A percentile compares a stretch with the other conserved stretches of the same genome.
phyloP scores from a whole-genome alignment of 2,329 filamentous ascomycete species.

The Cercospora beticola region DNA sequence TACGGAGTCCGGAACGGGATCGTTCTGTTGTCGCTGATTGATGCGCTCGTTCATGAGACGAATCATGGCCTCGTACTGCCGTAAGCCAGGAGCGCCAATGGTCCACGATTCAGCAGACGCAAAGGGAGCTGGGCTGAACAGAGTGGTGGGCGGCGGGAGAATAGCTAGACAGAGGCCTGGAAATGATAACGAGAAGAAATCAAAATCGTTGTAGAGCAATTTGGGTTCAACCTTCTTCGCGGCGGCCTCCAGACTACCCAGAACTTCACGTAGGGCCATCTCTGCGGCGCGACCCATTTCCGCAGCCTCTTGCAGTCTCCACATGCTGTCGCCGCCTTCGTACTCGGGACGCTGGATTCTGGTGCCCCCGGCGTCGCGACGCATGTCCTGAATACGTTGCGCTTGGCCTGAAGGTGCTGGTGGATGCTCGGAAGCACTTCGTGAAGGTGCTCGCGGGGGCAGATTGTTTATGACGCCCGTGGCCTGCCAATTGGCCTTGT shows the following conservation, averaged over 20 bases:
- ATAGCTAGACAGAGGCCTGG: conserved; percentile 80
- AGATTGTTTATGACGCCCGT: conserved; percentile 78
- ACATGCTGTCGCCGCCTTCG: conserved; percentile 60
- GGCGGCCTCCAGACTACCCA: conserved; percentile 78
- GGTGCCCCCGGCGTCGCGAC: conserved; percentile 29
- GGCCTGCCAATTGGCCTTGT: conserved; percentile 69
- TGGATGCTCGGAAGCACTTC: conserved; percentile 23
- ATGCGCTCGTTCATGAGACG: conserved; percentile 34
- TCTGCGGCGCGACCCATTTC: conserved; percentile 84
- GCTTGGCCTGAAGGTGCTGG: conserved; percentile 27
- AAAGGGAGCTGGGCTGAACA: conserved; percentile 79
- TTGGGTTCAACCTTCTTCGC: conserved; percentile 56
- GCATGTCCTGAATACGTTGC: conserved; percentile 34
- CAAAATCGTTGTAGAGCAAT: conserved; percentile 67
- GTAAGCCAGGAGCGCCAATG: conserved; percentile 68
- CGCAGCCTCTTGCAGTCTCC: conserved; percentile 57
- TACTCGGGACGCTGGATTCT: conserved; percentile 48
- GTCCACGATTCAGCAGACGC: conserved; percentile 79
- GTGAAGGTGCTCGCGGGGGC: conserved; percentile 41
- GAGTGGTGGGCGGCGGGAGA: conserved; percentile 74
- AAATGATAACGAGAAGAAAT: conserved; percentile 81
- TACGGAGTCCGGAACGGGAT: conserved; percentile 53
- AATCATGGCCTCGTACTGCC: conserved; percentile 69
- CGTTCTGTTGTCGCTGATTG: conserved; percentile 36
- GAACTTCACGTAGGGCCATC: conserved; percentile 77